These are phyloP conservation scores for Fusarium sp. DNA, from an alignment of 2,329 filamentous ascomycete genomes.

Conservation along the genomic window DNA sequence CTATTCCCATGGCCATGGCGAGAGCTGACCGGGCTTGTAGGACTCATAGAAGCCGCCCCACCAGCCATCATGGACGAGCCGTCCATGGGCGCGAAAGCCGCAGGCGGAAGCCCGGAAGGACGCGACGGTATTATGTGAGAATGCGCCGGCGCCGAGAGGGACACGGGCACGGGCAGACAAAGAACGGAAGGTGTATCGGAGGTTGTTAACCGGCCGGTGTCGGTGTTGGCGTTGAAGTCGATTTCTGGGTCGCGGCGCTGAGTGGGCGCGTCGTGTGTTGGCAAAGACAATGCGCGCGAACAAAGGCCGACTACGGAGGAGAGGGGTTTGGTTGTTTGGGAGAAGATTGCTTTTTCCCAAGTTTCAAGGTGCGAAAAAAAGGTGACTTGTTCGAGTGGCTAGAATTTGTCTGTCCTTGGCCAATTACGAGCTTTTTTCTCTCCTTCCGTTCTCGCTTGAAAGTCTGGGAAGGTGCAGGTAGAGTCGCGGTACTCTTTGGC, in stretches of 20 bases:
- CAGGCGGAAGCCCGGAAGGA: slow-evolving; percentile 36
- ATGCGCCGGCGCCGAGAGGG: slow-evolving; percentile 31
- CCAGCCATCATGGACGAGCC: slow-evolving; percentile 61
- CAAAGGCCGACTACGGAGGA: slow-evolving; percentile 53
- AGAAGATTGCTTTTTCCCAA: slow-evolving; percentile 44
- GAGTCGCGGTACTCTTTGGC: slow-evolving; percentile 31
- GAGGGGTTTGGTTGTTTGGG: slow-evolving; percentile 46
- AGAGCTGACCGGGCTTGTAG: slow-evolving; percentile 68
- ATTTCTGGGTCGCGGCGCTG: slow-evolving; percentile 42
- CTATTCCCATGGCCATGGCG: slow-evolving; percentile 62
- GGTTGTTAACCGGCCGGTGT: slow-evolving; percentile 46
- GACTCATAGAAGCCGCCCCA: slow-evolving; percentile 65
- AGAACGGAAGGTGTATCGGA: slow-evolving; percentile 28
- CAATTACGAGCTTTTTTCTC: slow-evolving; percentile 17
- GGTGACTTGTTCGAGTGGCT: slow-evolving; percentile 37
- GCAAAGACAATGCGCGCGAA: slow-evolving; percentile 45
- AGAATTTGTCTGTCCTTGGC: slow-evolving; percentile 10
- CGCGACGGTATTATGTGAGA: slow-evolving; percentile 17
- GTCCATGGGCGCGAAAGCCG: slow-evolving; percentile 58
- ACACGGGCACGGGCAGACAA: slow-evolving; percentile 31
- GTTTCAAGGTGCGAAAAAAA: slow-evolving; percentile 39
- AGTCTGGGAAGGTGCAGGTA: slow-evolving; percentile 21
- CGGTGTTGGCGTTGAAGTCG: slow-evolving; percentile 48
- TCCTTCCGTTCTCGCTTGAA: slow-evolving; percentile 15
- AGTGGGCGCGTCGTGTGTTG: slow-evolving; percentile 46